Evolutionary conservation across 345 rosid genomes (phyloP), one percentile per base, ranked within the genome.

Genomic region (Tarenaya hassleriana): DNA sequence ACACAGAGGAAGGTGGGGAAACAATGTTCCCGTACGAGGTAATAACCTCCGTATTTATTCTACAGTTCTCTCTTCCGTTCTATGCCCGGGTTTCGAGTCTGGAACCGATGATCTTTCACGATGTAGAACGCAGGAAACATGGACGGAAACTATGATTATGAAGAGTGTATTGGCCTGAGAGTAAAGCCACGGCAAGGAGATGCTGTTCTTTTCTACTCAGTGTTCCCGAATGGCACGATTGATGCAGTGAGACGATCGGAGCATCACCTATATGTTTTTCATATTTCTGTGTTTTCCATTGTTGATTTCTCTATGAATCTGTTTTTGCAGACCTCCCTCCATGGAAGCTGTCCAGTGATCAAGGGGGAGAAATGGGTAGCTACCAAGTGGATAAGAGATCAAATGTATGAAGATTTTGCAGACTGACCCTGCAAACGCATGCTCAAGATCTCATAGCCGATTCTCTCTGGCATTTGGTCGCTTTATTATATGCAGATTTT

Each of bases 21-120:
- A 86, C 88, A 3, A 64, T 73, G 65, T 80, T 83, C 56, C 88
- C 95, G 1, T 67, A 61, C 31, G 91, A 80, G 92, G 88, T 81
- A 73, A 31, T 68, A 39, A 42, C 1, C 31, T 7, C 15, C 32
- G 44, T 15, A 50, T 20, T 16, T 19, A 32, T 42, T 16, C n/a
- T 41, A 33, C 3, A 3, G 24, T 50, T 40, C 12, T 2, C 18
- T 21, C 12, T 13, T 24, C 29, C 5, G 29, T 24, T 24, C 29
- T 24, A 24, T 19, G 50, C 41, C 31, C 0, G n/a, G 21, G 7
- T 18, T 14, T 13, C 1, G 3, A 11, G 16, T 50, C 21, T 13
- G 50, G 3, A 60, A 16, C 9, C 3, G 8, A 19, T 15, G 41
- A 42, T 32, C 19, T 41, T 47, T 50, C 50, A 41, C 21, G 58